These are phyloP conservation scores for Lophiostoma macrostomum DNA, from an alignment of 495 filamentous ascomycete genomes.

Conservation along the genomic window DNA sequence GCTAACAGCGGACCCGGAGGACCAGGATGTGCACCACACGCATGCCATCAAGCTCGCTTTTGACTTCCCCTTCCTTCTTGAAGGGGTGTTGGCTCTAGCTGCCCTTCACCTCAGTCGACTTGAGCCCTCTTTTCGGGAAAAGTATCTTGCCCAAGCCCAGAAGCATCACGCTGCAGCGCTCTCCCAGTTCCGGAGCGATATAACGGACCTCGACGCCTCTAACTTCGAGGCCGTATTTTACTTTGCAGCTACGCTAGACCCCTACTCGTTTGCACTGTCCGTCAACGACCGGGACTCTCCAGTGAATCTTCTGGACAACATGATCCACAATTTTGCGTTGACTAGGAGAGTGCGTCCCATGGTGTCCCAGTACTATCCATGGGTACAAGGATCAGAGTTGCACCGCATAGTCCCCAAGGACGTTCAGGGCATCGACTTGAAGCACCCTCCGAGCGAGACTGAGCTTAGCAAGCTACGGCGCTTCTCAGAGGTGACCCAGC, in stretches of 20 bases:
- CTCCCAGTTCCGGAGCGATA: constrained; percentile 5
- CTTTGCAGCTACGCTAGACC: constrained; percentile 14
- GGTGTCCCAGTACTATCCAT: constrained; percentile 1
- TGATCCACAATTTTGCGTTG: constrained; percentile 9
- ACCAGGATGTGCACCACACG: constrained; percentile 1
- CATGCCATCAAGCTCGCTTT: constrained; percentile 17
- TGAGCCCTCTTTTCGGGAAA: background rate
- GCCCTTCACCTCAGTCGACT: constrained; percentile 28
- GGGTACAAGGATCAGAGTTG: constrained; percentile 5
- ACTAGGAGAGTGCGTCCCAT: constrained; percentile 11
- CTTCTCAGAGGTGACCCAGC: constrained; percentile 3
- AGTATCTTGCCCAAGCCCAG: constrained; percentile 17
- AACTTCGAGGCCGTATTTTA: constrained; percentile 24
- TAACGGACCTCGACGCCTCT: constrained; percentile 9
- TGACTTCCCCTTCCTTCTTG: constrained; percentile 21
- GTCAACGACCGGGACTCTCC: background rate
- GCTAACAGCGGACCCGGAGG: background rate
- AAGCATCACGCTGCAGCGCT: constrained; percentile 19
- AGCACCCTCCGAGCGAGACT: background rate
- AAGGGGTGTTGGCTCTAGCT: constrained; percentile 18
- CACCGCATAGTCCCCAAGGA: constrained; percentile 12
- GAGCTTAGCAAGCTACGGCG: constrained; percentile 9
- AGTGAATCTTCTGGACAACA: constrained; percentile 1
- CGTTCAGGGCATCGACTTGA: constrained; percentile 3
- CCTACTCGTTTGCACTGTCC: constrained; percentile 15